A percentile compares a stretch with the other conserved stretches of the same genome.
Conservation (phyloP, 345 rosid genomes). For the Corchorus olitorius region DNA sequence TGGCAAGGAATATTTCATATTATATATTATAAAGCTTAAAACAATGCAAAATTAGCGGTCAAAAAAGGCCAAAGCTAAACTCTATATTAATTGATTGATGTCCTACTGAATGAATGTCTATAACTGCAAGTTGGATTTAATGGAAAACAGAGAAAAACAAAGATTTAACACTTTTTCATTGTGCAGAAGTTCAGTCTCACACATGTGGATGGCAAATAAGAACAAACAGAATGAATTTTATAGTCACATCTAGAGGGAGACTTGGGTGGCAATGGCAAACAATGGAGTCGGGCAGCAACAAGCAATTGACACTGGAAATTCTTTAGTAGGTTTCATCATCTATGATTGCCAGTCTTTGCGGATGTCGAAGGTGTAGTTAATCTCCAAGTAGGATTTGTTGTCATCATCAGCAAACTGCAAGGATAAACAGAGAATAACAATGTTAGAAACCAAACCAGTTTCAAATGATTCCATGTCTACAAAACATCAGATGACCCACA, state of each 20-base stretch:
- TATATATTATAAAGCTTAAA: constrained; percentile 15
- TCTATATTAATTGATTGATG: constrained; percentile 15
- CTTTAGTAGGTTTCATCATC: not conserved
- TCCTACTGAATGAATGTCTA: constrained; percentile 27
- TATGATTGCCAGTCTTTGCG: constrained; percentile 66
- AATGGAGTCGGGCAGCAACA: constrained; percentile 1
- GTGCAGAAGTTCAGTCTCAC: constrained; percentile 21
- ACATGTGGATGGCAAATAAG: constrained; percentile 20
- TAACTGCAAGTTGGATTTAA: not conserved
- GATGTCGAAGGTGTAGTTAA: constrained; percentile 91
- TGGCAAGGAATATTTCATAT: not conserved
- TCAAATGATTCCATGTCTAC: not conserved
- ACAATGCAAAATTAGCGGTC: constrained; percentile 10
- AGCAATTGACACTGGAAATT: constrained; percentile 6
- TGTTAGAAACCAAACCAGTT: constrained; percentile 4
- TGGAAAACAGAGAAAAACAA: not conserved
- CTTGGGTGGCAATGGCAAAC: constrained; percentile 4
- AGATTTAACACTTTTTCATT: constrained; percentile 23
- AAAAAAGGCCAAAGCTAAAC: constrained; percentile 19
- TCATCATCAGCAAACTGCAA: constrained; percentile 85
- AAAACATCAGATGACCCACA: constrained; percentile 12
- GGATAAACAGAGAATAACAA: not conserved
- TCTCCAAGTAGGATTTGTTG: constrained; percentile 80
- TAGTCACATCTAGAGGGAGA: constrained; percentile 30
- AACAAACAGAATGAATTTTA: constrained; percentile 20